Percentiles rank a stretch among this genome's conserved stretches.
Conservation (phyloP, 306 rosid genomes). For the Lablab purpureus region DNA sequence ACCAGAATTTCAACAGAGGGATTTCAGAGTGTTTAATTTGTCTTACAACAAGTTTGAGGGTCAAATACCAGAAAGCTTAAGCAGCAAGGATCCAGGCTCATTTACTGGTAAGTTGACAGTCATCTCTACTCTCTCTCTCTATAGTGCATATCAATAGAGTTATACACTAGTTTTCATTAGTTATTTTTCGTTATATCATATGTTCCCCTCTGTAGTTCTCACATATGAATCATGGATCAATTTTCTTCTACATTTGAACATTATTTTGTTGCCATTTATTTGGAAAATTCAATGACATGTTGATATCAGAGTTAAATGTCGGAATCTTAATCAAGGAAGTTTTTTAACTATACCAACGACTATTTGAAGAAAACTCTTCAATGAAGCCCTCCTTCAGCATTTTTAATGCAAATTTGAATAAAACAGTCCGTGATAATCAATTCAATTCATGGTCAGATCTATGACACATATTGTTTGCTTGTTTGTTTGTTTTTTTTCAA, state of each 20-base stretch:
- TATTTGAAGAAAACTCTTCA: neutral
- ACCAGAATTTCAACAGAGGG: constrained; percentile 57
- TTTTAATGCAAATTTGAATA: neutral
- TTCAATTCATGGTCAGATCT: neutral
- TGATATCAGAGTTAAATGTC: neutral
- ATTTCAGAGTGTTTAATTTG: constrained; percentile 56
- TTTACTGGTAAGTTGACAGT: constrained; percentile 56
- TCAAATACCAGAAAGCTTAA: constrained; percentile 57
- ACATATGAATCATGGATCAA: neutral
- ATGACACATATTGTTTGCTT: too few relatives aligned
- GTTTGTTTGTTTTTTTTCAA: too few relatives aligned
- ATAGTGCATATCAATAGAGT: neutral
- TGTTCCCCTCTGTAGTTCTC: neutral
- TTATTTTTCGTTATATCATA: neutral
- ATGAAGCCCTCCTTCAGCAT: neutral
- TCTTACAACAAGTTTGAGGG: constrained; percentile 70
- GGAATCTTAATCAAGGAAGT: neutral
- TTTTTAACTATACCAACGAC: neutral
- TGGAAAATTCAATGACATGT: neutral
- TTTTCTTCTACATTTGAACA: neutral
- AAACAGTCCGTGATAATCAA: neutral
- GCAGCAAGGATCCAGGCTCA: constrained; percentile 38
- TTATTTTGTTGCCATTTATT: neutral
- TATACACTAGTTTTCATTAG: neutral
- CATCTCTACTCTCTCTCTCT: neutral